Evolutionary conservation across 495 filamentous ascomycete species (phyloP), one percentile per base, ranked within the genome.

Genomic region (Echria macrotheca): DNA sequence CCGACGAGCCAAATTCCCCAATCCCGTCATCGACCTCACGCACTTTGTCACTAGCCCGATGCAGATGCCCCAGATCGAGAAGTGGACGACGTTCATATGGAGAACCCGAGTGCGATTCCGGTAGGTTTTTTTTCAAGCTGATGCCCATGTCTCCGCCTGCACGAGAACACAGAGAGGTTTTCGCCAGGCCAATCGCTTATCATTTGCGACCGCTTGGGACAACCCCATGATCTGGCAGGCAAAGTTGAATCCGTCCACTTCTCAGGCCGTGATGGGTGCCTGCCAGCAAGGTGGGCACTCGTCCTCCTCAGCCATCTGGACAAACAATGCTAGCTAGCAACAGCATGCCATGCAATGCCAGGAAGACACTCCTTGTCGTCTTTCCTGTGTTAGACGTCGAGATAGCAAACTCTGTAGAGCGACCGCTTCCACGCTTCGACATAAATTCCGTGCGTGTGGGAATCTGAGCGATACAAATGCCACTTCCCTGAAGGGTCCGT

Each of bases 1-100:
- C 64, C 64, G 50, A 67, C 50, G 37, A 49, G 23, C 51, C 55
- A 44, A 55, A 50, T 43, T 43, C 46, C 49, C 48, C 53, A 47
- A 57, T 52, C 39, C 36, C 25, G 39, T 49, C 50, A 45, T 50
- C 50, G 36, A 37, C 25, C 25, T 35, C 37, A 44, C 8, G 45
- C 37, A 21, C 31, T 54, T 38, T 39, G 33, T 28, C 47, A 45
- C 55, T 54, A 52, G 51, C 43, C 43, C 50, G 44, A 50, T 41
- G 54, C 48, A 49, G 41, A 36, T 26, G 21, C 28, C 41, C 24
- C 47, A 22, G 38, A 37, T 37, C 14, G 25, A 24, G 40, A 41
- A 26, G 24, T 23, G 33, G 33, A 31, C 21, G 33, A 48, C 9
- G 24, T 14, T 12, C 15, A 32, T n/a, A n/a, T 15, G 45, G 12